A percentile compares a stretch with the other conserved stretches of the same genome.
Evolutionary conservation across 352 stramenopile species (phyloP).

Genomic region (Elongisporangium undulatum): DNA sequence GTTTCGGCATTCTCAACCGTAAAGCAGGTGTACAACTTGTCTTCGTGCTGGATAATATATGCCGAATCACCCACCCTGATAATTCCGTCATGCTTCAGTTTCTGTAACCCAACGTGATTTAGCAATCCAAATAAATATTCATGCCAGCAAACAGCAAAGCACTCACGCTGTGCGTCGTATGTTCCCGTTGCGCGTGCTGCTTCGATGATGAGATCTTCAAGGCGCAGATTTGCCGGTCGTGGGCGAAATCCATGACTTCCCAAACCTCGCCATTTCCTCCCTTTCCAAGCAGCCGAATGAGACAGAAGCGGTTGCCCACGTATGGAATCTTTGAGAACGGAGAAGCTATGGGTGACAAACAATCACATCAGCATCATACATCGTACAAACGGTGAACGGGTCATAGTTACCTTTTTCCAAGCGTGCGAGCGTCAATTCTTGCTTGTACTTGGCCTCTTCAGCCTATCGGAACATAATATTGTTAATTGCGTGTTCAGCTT

Average conservation of each 20-base stretch:
- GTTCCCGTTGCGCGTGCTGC: slow-evolving; percentile 61
- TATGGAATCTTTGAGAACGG: slow-evolving; percentile 72
- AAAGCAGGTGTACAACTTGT: slow-evolving; percentile 74
- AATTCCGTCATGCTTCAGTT: slow-evolving; percentile 67
- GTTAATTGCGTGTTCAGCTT: slow-evolving; percentile 8
- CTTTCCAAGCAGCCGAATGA: slow-evolving; percentile 61
- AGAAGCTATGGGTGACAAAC: slow-evolving; percentile 25
- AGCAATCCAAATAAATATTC: slow-evolving; percentile 2
- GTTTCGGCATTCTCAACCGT: slow-evolving; percentile 66
- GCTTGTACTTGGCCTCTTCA: slow-evolving; percentile 73
- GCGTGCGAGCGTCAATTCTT: slow-evolving; percentile 65
- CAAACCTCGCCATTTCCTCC: slow-evolving; percentile 79
- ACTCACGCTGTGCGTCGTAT: slow-evolving; percentile 60
- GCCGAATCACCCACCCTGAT: slow-evolving; percentile 50
- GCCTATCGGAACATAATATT: slow-evolving; percentile 22
- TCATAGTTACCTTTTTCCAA: slow-evolving; percentile 53
- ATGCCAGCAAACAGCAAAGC: background rate
- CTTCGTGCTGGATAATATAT: slow-evolving; percentile 61
- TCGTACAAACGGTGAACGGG: background rate
- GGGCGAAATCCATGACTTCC: slow-evolving; percentile 73
- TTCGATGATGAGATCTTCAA: slow-evolving; percentile 74
- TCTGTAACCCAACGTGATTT: slow-evolving; percentile 23
- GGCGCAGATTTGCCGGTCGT: slow-evolving; percentile 52
- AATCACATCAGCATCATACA: background rate
- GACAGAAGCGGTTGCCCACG: slow-evolving; percentile 61